phyloP scores from a whole-genome alignment of 495 filamentous ascomycete genomes.

The Aspergillus indologenus region DNA sequence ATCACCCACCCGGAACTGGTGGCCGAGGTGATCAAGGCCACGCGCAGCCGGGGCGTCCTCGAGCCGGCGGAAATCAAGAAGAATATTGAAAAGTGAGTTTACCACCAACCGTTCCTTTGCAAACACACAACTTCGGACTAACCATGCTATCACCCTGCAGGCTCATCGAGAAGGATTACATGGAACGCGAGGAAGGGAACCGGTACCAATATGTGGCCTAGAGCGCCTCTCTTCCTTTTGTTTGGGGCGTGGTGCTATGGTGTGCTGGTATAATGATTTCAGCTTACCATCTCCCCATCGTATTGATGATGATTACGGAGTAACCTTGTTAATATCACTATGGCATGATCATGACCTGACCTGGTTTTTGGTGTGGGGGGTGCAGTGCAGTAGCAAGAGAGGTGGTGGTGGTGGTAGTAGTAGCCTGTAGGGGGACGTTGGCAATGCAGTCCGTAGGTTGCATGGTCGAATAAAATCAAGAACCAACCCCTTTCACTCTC shows the following conservation, averaged over 20 bases:
- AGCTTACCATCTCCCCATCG: not conserved
- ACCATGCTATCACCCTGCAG: constrained; percentile 36
- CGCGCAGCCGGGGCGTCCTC: constrained; percentile 76
- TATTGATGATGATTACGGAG: not conserved
- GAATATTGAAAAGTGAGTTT: constrained; percentile 87
- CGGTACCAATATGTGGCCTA: constrained; percentile 82
- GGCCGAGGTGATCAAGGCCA: constrained; percentile 82
- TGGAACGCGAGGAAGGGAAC: constrained; percentile 77
- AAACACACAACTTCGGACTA: not conserved
- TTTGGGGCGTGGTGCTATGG: not conserved
- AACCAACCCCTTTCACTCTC: not conserved
- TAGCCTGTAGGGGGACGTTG: too few relatives aligned
- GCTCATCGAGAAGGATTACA: constrained; percentile 93
- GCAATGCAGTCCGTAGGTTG: too few relatives aligned
- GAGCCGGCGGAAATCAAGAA: constrained; percentile 86
- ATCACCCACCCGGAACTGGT: constrained; percentile 81
- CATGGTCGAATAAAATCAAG: not conserved
- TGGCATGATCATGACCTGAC: not conserved
- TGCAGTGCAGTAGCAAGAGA: not conserved
- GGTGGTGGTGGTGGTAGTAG: not conserved
- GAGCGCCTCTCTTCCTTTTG: constrained; percentile 1
- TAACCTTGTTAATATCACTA: too few relatives aligned
- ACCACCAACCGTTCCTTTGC: not conserved
- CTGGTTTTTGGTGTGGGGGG: not conserved
- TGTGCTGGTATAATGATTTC: not conserved